Conservation (phyloP, 345 rosid species). For the Passiflora organensis region DNA sequence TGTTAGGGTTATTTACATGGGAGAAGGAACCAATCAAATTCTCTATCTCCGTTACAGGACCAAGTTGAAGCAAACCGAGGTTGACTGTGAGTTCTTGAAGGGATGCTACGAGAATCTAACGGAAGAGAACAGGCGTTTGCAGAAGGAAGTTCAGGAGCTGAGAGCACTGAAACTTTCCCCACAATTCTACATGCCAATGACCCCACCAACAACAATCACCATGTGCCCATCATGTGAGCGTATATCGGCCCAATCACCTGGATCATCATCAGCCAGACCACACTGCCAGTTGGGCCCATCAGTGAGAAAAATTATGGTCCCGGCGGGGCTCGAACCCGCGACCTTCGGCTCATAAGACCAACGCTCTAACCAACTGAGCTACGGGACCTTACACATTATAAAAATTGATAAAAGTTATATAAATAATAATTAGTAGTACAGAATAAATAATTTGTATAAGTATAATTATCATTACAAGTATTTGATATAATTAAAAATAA, state of each 20-base stretch:
- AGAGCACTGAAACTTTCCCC: slow-evolving; percentile 94
- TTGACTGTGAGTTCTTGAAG: slow-evolving; percentile 90
- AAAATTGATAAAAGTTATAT: no score
- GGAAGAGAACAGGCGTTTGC: slow-evolving; percentile 92
- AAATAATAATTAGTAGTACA: no score
- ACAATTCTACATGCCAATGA: slow-evolving; percentile 97
- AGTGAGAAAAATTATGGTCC: no score
- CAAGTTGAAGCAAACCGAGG: slow-evolving; percentile 96
- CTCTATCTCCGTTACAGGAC: slow-evolving; percentile 57
- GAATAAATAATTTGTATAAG: no score
- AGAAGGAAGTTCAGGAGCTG: slow-evolving; percentile 89
- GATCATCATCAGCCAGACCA: slow-evolving; percentile 21
- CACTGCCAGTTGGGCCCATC: slow-evolving; percentile 39
- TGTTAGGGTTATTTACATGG: slow-evolving; percentile 2
- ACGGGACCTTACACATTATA: no score
- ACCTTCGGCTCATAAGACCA: no score
- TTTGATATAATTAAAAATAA: no score
- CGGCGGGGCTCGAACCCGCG: no score
- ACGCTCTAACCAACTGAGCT: no score
- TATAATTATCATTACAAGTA: no score
- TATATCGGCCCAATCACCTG: slow-evolving; percentile 54
- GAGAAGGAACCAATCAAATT: no score
- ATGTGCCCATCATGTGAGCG: slow-evolving; percentile 99
- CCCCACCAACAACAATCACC: slow-evolving; percentile 98
- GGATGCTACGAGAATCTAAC: slow-evolving; percentile 96